Conservation (phyloP, 371 early-diverging fungal species). For the Rhizopus delemar region DNA sequence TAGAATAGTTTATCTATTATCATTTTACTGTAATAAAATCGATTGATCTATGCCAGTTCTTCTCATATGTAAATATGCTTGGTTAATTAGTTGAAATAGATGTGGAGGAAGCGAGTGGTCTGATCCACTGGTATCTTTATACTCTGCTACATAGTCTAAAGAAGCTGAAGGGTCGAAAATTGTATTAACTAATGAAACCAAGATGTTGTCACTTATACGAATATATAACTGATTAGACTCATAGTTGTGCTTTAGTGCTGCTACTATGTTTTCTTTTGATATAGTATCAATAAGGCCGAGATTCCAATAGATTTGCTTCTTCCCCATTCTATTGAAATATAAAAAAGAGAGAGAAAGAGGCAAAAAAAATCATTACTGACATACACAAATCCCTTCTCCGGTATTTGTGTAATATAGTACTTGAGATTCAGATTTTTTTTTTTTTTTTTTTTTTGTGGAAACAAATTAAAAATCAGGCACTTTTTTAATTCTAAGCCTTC, state of each 20-base stretch:
- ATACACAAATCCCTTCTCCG: background rate
- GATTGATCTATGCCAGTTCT: conserved; percentile 78
- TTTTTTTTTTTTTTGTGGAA: too few relatives aligned
- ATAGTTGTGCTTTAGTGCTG: conserved; percentile 25
- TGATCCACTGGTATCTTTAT: conserved; percentile 50
- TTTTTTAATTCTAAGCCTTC: too few relatives aligned
- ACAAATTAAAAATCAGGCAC: too few relatives aligned
- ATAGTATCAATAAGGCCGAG: background rate
- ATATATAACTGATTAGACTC: conserved; percentile 60
- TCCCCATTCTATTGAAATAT: background rate
- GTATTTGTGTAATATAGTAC: background rate
- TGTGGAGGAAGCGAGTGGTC: conserved; percentile 70
- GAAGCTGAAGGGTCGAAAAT: conserved; percentile 37
- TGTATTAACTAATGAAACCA: conserved; percentile 42
- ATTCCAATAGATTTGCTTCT: background rate
- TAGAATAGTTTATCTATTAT: too few relatives aligned
- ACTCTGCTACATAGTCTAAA: conserved; percentile 67
- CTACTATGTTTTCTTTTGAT: background rate
- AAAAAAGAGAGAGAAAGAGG: background rate
- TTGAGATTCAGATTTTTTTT: too few relatives aligned
- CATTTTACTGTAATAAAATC: conserved; percentile 65
- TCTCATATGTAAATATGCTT: conserved; percentile 75
- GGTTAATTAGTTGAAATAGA: conserved; percentile 74
- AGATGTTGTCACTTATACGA: conserved; percentile 58
- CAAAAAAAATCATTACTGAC: background rate